phyloP scores from a whole-genome alignment of 2,329 filamentous ascomycete genomes.

The Aspergillus hortae region DNA sequence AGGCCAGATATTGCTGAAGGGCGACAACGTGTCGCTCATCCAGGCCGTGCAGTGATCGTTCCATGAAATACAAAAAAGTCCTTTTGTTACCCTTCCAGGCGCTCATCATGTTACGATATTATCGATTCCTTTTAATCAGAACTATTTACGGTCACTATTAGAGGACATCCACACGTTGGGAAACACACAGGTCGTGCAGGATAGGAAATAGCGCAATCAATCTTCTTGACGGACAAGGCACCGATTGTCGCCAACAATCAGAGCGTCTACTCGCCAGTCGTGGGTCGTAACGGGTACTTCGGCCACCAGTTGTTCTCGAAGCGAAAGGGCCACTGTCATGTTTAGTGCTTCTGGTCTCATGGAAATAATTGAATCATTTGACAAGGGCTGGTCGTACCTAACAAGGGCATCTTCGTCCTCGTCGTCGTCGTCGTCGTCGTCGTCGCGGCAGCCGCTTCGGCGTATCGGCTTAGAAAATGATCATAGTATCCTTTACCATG shows the following conservation, averaged over 20 bases:
- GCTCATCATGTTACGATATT: slow-evolving; percentile 6
- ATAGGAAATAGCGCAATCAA: slow-evolving; percentile 16
- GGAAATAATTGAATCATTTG: slow-evolving; percentile 35
- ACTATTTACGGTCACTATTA: background rate
- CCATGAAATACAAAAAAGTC: slow-evolving; percentile 7
- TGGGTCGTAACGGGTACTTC: slow-evolving; percentile 70
- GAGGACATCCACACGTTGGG: background rate
- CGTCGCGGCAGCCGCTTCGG: slow-evolving; percentile 37
- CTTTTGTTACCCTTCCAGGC: slow-evolving; percentile 2
- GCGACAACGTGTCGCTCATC: slow-evolving; percentile 82
- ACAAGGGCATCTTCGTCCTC: slow-evolving; percentile 50
- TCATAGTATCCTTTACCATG: slow-evolving; percentile 98
- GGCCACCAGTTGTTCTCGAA: slow-evolving; percentile 78
- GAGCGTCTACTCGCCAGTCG: slow-evolving; percentile 76
- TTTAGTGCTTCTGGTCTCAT: slow-evolving; percentile 13
- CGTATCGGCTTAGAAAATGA: slow-evolving; percentile 78
- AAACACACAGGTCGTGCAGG: background rate
- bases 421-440: slow-evolving; percentile 20
- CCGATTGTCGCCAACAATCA: slow-evolving; percentile 68
- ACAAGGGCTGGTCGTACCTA: slow-evolving; percentile 47
- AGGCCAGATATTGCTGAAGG: slow-evolving; percentile 85
- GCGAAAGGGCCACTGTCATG: slow-evolving; percentile 68
- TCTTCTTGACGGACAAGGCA: slow-evolving; percentile 39
- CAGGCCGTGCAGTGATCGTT: slow-evolving; percentile 47
- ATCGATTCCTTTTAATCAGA: slow-evolving; percentile 1